Evolutionary conservation across 305 asterid species (phyloP), one percentile per base, ranked within the genome.

Genomic region (Coffea humblotiana): DNA sequence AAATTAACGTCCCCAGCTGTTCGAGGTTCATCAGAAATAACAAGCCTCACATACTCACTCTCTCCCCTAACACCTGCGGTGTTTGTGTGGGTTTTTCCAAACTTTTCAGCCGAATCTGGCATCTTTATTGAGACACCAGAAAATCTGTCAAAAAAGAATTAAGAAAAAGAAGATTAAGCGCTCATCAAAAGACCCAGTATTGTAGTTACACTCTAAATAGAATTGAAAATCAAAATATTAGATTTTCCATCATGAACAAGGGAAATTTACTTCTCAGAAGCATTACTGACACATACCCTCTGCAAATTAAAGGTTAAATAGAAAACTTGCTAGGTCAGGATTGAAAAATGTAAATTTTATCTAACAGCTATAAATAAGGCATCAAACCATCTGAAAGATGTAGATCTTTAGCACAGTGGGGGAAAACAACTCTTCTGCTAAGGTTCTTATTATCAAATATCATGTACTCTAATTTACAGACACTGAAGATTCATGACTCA

Each of bases 21-120:
- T 63, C 85, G 84, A 72, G 74, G 82, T 84, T 88, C 93, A 83
- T 84, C 79, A 43, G 89, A 86, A 75, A 89, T 81, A 78, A 90
- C 95, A 86, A 92, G 88, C 84, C 98, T 89, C 72, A 88, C 93
- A 73, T 87, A 91, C 89, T 94, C 97, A 74, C 94, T 89, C 43
- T 91, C 92, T 78, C 87, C 97, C 83, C 86, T 87, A 51, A 76
- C 79, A 83, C 75, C 80, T 71, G 79, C 84, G 43, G 70, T 80
- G 77, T 77, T 79, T 72, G 64, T 86, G 49, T 77, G 84, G 69
- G 84, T 83, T 82, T 84, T 87, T 85, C 81, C 93, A 49, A 85
- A 76, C 84, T 83, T 88, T 84, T 85, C 89, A 63, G 75, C 68
- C 21, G 88, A 83, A 88, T 88, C 91, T 75, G 88, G 88, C 90